phyloP scores from a whole-genome alignment of 140 eudicot genomes.

The Anethum foeniculum region DNA sequence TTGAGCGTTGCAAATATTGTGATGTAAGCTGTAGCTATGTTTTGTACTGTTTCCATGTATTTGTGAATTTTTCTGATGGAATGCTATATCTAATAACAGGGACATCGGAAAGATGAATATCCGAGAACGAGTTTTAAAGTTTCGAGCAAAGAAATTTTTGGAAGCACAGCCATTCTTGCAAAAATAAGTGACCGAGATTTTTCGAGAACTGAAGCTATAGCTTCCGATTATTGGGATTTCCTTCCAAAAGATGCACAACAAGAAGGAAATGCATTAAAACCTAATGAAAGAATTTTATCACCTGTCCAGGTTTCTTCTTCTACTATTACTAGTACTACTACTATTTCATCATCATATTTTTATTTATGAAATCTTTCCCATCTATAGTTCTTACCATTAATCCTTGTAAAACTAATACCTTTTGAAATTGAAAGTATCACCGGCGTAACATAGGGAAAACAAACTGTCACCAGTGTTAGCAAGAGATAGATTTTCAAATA shows the following conservation, averaged over 20 bases:
- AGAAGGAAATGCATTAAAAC: conserved; percentile 28
- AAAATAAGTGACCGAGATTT: conserved; percentile 33
- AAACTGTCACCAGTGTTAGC: neutral
- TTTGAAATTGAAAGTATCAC: neutral
- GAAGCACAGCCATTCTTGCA: conserved; percentile 57
- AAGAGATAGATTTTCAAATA: no score
- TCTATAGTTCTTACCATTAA: no score
- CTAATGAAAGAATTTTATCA: conserved; percentile 52
- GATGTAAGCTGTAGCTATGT: conserved; percentile 43
- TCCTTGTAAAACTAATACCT: neutral
- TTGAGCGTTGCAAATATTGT: conserved; percentile 60
- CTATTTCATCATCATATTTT: neutral
- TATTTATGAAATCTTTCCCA: neutral
- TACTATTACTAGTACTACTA: neutral
- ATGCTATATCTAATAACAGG: conserved; percentile 35
- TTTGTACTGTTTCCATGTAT: conserved; percentile 3
- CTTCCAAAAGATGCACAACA: conserved; percentile 47
- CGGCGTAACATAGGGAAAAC: neutral
- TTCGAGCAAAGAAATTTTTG: conserved; percentile 61
- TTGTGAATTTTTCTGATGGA: conserved; percentile 3
- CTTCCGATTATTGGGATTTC: conserved; percentile 81
- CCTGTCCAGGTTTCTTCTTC: conserved; percentile 57
- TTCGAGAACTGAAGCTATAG: conserved; percentile 22
- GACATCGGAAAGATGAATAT: conserved; percentile 33
- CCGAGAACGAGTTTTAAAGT: conserved; percentile 55